These are phyloP conservation scores for Trametes cingulata DNA, from an alignment of 768 basidiomycete species.

Conservation along the genomic window DNA sequence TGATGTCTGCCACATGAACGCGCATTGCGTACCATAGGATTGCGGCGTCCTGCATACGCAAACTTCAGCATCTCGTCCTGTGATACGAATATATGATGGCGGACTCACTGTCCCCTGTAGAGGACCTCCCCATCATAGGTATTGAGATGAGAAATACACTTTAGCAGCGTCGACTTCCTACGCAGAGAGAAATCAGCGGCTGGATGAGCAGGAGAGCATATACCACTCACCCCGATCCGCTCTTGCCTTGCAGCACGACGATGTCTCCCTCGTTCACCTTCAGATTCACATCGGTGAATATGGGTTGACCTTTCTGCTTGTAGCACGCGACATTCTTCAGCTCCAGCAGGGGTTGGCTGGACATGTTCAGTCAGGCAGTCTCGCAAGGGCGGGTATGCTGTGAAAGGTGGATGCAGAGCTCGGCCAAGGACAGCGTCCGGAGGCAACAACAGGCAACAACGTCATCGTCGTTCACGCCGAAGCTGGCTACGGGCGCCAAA, in stretches of 20 bases:
- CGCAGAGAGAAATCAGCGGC: background rate
- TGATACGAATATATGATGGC: background rate
- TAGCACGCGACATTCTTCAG: constrained; percentile 52
- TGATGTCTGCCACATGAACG: no score
- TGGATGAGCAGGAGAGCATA: background rate
- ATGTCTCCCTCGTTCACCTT: constrained; percentile 72
- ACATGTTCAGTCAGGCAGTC: constrained; percentile 6
- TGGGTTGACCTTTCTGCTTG: constrained; percentile 44
- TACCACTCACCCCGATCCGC: constrained; percentile 64
- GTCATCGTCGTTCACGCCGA: background rate
- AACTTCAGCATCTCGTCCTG: background rate
- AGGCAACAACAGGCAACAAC: background rate
- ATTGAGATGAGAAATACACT: constrained; percentile 80
- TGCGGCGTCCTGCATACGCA: constrained; percentile 45
- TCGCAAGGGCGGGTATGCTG: no score
- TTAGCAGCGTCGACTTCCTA: constrained; percentile 75
- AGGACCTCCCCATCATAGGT: constrained; percentile 66
- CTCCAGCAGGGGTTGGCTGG: constrained; percentile 45
- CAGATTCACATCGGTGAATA: constrained; percentile 66
- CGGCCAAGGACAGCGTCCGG: background rate
- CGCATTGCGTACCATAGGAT: constrained; percentile 41
- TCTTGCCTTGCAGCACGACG: constrained; percentile 74
- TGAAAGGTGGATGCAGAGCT: background rate
- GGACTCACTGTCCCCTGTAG: constrained; percentile 65
- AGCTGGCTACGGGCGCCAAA: background rate